Percentiles rank a stretch among this genome's conserved stretches.
Evolutionary conservation across 768 basidiomycete genomes (phyloP).

Genomic region (Tricholoma terreum): DNA sequence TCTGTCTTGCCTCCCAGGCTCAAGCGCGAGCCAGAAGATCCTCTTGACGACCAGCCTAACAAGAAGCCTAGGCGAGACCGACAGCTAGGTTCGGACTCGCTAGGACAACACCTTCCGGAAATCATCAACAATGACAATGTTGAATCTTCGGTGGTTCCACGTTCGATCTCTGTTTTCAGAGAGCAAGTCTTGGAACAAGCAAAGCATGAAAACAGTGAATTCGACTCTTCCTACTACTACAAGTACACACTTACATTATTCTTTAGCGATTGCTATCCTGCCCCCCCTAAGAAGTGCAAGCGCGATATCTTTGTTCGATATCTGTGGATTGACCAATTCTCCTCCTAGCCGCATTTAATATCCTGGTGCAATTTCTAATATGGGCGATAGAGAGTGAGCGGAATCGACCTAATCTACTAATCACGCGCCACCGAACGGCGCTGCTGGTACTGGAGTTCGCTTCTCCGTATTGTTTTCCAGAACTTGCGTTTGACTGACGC

Average conservation of each 20-base stretch:
- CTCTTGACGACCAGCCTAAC: neutral
- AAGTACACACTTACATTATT: neutral
- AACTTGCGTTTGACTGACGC: neutral
- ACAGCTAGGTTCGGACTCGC: constrained; percentile 14
- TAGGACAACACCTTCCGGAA: constrained; percentile 36
- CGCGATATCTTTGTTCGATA: neutral
- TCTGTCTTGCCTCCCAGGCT: constrained; percentile 4
- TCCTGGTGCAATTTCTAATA: constrained; percentile 25
- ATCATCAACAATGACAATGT: constrained; percentile 23
- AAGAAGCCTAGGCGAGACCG: neutral
- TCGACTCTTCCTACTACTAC: neutral
- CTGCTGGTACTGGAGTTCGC: constrained; percentile 33
- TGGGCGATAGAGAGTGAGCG: constrained; percentile 28
- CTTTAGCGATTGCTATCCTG: constrained; percentile 33
- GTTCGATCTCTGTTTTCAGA: constrained; percentile 16
- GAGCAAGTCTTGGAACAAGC: constrained; percentile 30
- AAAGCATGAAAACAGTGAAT: constrained; percentile 37
- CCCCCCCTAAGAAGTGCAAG: constrained; percentile 25
- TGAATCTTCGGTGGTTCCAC: neutral
- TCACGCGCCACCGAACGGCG: constrained; percentile 21
- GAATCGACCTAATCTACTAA: constrained; percentile 12
- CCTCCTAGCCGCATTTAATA: constrained; percentile 22
- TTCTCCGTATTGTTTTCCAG: neutral
- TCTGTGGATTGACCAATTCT: neutral
- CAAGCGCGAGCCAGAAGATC: neutral